Evolutionary conservation across 768 basidiomycete genomes (phyloP).

Genomic region (Naganishia randhawae): DNA sequence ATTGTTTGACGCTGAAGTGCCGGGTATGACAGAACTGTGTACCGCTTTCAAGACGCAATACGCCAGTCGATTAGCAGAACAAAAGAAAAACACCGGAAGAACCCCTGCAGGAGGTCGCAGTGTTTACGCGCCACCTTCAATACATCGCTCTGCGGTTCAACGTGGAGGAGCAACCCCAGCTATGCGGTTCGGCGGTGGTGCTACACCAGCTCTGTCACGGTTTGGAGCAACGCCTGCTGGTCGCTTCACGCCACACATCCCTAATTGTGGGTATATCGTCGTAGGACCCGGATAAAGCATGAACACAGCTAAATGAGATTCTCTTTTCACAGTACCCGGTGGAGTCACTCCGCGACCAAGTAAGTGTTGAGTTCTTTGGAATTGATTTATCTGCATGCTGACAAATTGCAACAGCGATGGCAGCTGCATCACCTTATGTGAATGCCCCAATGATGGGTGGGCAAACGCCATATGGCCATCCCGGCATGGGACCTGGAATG

Average conservation of each 20-base stretch:
- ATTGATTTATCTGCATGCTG: neutral
- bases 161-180: constrained; percentile 3
- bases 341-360: constrained; percentile 44
- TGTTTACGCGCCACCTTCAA: constrained; percentile 13
- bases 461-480: constrained; percentile 6
- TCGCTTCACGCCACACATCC: constrained; percentile 6
- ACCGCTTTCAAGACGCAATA: constrained; percentile 83
- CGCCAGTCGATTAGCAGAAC: constrained; percentile 36
- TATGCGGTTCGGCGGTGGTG: constrained; percentile 9
- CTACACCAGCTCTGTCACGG: neutral
- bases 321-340: constrained; percentile 4
- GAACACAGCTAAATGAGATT: neutral
- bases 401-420: constrained; percentile 2
- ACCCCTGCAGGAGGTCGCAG: constrained; percentile 24
- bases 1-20: constrained; percentile 82
- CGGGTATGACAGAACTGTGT: constrained; percentile 86
- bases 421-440: constrained; percentile 14
- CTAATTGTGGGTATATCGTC: neutral
- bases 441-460: neutral
- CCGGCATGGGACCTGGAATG: constrained; percentile 3
- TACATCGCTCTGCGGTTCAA: constrained; percentile 14
- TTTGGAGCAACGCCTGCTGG: constrained; percentile 10
- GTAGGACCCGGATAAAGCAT: neutral
- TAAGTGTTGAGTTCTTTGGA: constrained; percentile 29
- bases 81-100: constrained; percentile 19